Evolutionary conservation across 2,329 filamentous ascomycete genomes (phyloP).

Genomic region (Cordyceps pruinosa): DNA sequence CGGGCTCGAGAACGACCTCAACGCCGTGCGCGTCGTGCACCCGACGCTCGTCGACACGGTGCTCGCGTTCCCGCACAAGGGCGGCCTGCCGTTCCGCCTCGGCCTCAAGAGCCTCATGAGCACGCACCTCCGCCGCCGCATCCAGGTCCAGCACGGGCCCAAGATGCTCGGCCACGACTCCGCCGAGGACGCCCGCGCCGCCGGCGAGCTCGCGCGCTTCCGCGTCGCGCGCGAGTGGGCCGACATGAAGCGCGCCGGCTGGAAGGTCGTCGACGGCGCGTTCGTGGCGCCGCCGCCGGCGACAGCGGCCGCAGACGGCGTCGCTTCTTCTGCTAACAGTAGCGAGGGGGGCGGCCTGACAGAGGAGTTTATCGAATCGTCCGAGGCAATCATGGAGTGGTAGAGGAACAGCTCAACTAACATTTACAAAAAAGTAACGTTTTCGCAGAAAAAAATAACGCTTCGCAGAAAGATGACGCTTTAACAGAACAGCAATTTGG

Average conservation of each 20-base stretch:
- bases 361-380: slow-evolving; percentile 31
- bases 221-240: slow-evolving; percentile 67
- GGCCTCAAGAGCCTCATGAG: slow-evolving; percentile 70
- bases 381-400: neutral
- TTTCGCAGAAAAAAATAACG: no score
- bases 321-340: neutral
- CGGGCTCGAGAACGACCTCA: slow-evolving; percentile 92
- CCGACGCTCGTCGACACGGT: slow-evolving; percentile 80
- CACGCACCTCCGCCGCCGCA: slow-evolving; percentile 62
- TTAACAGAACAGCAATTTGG: neutral
- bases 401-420: neutral
- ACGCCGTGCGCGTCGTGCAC: slow-evolving; percentile 76
- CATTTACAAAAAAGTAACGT: slow-evolving; percentile 1
- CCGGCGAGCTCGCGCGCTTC: slow-evolving; percentile 74
- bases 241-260: slow-evolving; percentile 58
- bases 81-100: slow-evolving; percentile 69
- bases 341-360: slow-evolving; percentile 25
- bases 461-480: no score
- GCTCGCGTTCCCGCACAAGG: slow-evolving; percentile 71
- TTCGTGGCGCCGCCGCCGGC: slow-evolving; percentile 32
- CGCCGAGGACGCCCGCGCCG: slow-evolving; percentile 81
- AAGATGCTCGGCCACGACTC: slow-evolving; percentile 72
- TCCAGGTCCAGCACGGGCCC: slow-evolving; percentile 60
- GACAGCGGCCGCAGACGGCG: slow-evolving; percentile 11
- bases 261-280: slow-evolving; percentile 49